phyloP scores from a whole-genome alignment of 371 early-diverging fungal species.

The Apophysomyces sp. region DNA sequence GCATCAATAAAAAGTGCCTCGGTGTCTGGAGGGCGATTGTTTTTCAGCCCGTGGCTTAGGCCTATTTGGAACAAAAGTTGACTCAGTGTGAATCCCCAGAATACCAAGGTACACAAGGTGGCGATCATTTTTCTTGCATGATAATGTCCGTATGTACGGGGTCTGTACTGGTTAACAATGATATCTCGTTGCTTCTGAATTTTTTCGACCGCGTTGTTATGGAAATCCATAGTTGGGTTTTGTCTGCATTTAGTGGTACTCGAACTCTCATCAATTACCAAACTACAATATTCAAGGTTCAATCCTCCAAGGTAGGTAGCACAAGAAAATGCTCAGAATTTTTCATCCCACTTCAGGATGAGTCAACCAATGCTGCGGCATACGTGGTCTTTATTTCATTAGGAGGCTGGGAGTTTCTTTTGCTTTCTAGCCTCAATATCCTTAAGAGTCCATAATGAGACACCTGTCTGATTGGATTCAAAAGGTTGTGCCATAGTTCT shows the following conservation, averaged over 20 bases:
- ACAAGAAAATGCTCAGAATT: too few relatives aligned
- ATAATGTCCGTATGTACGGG: too few relatives aligned
- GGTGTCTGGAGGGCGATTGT: background rate
- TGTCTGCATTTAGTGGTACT: too few relatives aligned
- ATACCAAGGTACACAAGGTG: background rate
- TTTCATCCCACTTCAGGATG: too few relatives aligned
- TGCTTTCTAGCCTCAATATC: constrained; percentile 56
- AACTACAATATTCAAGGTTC: too few relatives aligned
- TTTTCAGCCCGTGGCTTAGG: background rate
- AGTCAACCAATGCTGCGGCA: background rate
- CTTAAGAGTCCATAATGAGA: constrained; percentile 61
- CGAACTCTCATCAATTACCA: too few relatives aligned
- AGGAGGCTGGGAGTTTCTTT: constrained; percentile 12
- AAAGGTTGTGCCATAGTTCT: constrained; percentile 97
- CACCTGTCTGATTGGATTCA: constrained; percentile 67
- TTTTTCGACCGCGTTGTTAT: too few relatives aligned
- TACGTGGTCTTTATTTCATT: background rate
- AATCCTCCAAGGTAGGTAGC: too few relatives aligned
- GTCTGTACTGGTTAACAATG: too few relatives aligned
- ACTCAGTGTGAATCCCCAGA: background rate
- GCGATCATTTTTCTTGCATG: background rate
- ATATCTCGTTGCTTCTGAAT: too few relatives aligned
- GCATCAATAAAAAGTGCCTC: constrained; percentile 1
- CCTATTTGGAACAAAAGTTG: background rate
- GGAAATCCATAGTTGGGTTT: too few relatives aligned